phyloP scores from a whole-genome alignment of 208 protist genomes.

The Crithidia thermophila region DNA sequence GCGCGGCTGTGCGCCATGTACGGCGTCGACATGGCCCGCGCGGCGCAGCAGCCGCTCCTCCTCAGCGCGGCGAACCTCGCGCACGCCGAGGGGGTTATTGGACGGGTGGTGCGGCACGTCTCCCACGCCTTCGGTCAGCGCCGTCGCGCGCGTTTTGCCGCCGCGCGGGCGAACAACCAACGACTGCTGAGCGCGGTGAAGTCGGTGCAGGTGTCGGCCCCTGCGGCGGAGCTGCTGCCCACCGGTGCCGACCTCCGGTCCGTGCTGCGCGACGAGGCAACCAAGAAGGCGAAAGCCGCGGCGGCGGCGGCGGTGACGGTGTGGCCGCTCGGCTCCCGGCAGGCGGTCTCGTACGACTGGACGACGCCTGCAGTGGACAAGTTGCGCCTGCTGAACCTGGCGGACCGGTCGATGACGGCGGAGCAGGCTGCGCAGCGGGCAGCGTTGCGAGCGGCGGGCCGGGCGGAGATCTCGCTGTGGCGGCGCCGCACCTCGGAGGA shows the following conservation, averaged over 20 bases:
- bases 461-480: slow-evolving; percentile 85
- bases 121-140: slow-evolving; percentile 54
- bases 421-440: slow-evolving; percentile 51
- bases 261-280: slow-evolving; percentile 11
- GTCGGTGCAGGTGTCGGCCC: slow-evolving; percentile 37
- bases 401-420: slow-evolving; percentile 47
- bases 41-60: slow-evolving; percentile 71
- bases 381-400: slow-evolving; percentile 27
- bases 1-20: slow-evolving; percentile 63
- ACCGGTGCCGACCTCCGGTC: slow-evolving; percentile 35
- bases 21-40: slow-evolving; percentile 63
- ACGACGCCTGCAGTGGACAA: slow-evolving; percentile 47
- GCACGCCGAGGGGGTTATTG: slow-evolving; percentile 62
- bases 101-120: slow-evolving; percentile 33
- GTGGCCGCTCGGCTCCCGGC: slow-evolving; percentile 77
- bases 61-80: slow-evolving; percentile 58
- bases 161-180: slow-evolving; percentile 29
- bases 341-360: slow-evolving; percentile 69
- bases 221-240: slow-evolving; percentile 50
- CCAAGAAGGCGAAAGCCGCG: slow-evolving; percentile 1
- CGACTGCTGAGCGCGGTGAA: slow-evolving; percentile 49
- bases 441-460: slow-evolving; percentile 28
- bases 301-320: slow-evolving; percentile 12
- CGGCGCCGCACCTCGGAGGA: slow-evolving; percentile 55
- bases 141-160: slow-evolving; percentile 48